A percentile compares a stretch with the other conserved stretches of the same genome.
Conservation (phyloP, 352 stramenopile species). For the Pythium apleroticum region DNA sequence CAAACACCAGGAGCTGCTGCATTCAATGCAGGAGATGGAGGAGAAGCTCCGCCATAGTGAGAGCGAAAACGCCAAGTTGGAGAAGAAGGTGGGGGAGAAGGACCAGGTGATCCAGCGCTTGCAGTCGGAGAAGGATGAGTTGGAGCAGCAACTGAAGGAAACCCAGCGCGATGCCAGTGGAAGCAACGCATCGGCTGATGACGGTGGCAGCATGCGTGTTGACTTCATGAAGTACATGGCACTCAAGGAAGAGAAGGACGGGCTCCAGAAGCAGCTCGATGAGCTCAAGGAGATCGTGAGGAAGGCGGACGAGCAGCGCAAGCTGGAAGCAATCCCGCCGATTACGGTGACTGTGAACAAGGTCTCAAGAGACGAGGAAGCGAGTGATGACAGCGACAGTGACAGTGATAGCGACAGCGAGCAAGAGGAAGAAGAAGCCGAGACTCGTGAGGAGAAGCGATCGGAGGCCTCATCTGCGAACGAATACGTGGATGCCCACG, state of each 20-base stretch:
- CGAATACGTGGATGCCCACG: constrained; percentile 58
- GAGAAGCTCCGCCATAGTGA: constrained; percentile 54
- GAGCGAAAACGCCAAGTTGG: constrained; percentile 51
- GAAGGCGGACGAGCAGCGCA: constrained; percentile 5
- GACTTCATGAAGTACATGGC: constrained; percentile 55
- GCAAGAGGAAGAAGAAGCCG: constrained; percentile 13
- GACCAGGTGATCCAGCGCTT: constrained; percentile 48
- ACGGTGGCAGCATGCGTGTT: constrained; percentile 43
- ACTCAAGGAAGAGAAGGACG: constrained; percentile 45
- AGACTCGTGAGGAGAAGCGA: constrained; percentile 18
- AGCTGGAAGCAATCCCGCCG: constrained; percentile 17
- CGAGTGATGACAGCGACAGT: constrained; percentile 3
- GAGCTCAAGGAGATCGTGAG: constrained; percentile 22
- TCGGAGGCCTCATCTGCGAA: constrained; percentile 56
- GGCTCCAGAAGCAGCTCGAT: constrained; percentile 25
- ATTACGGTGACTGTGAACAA: constrained; percentile 22
- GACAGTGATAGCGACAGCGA: constrained; percentile 29
- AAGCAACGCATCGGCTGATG: neutral
- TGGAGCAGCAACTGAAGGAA: constrained; percentile 27
- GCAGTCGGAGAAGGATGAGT: constrained; percentile 35
- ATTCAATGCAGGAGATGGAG: constrained; percentile 50
- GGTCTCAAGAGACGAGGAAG: constrained; percentile 27
- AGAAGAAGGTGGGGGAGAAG: constrained; percentile 50
- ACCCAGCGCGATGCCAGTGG: neutral
- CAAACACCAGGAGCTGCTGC: constrained; percentile 41